These are phyloP conservation scores for Xerophyta viscosa DNA, from an alignment of 106 monocot species.

Conservation along the genomic window DNA sequence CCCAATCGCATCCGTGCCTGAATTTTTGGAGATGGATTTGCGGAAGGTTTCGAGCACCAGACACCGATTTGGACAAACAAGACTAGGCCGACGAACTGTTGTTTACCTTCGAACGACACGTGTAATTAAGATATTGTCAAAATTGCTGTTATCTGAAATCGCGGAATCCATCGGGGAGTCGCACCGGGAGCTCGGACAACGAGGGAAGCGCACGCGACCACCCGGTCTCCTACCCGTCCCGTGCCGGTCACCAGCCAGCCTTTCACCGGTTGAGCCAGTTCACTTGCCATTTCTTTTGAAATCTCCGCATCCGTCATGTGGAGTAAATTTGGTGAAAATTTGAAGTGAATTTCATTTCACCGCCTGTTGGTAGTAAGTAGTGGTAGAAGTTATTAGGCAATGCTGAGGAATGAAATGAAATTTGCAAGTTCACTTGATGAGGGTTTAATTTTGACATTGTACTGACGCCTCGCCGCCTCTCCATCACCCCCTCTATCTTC, in stretches of 20 bases:
- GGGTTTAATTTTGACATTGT: conserved; percentile 17
- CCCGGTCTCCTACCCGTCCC: too few relatives aligned
- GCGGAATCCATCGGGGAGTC: conserved; percentile 20
- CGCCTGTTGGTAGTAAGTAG: not conserved
- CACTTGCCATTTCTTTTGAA: conserved; percentile 6
- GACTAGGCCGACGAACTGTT: too few relatives aligned
- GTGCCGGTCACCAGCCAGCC: not conserved
- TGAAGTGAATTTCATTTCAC: conserved; percentile 25
- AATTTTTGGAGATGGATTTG: conserved; percentile 10
- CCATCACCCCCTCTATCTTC: not conserved
- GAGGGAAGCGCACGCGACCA: too few relatives aligned
- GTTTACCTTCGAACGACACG: too few relatives aligned
- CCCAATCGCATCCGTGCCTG: too few relatives aligned
- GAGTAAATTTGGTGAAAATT: conserved; percentile 12
- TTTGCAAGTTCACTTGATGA: conserved; percentile 9
- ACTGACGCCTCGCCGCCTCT: not conserved
- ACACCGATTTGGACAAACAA: too few relatives aligned
- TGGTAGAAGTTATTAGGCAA: too few relatives aligned
- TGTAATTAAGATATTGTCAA: too few relatives aligned
- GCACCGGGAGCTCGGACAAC: too few relatives aligned
- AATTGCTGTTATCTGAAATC: too few relatives aligned
- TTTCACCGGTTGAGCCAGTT: conserved; percentile 20
- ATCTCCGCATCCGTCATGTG: not conserved
- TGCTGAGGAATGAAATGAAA: not conserved
- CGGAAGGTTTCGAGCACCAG: too few relatives aligned